These are phyloP conservation scores for Tripidium arundinaceum DNA, from an alignment of 202 grass and related monocot genomes.

Conservation along the genomic window DNA sequence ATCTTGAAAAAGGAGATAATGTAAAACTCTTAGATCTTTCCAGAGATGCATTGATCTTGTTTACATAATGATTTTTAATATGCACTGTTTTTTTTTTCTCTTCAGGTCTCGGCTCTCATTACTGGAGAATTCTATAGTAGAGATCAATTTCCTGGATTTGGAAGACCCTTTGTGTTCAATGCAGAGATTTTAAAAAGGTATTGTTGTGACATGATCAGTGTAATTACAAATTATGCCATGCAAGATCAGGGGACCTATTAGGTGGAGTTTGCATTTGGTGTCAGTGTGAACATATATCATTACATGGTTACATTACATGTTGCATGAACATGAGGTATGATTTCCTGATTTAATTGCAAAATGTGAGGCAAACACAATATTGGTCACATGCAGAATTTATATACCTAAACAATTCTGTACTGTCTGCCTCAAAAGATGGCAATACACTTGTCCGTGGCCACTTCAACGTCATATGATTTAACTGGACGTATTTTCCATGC, in stretches of 20 bases:
- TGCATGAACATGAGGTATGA: neutral
- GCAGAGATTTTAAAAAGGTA: constrained; percentile 82
- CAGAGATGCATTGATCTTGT: neutral
- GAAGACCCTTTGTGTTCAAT: constrained; percentile 82
- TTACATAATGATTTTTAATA: neutral
- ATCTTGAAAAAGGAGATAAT: constrained; percentile 76
- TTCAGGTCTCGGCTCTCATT: constrained; percentile 87
- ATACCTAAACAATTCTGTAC: neutral
- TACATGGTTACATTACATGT: neutral
- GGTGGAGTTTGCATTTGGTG: neutral
- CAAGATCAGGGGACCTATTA: neutral
- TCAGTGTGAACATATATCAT: neutral
- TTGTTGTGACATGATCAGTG: neutral
- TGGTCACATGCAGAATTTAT: too few species aligned
- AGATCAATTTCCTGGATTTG: constrained; percentile 96
- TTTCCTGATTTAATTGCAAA: constrained; percentile 4
- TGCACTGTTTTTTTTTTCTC: neutral
- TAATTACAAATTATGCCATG: constrained; percentile 9
- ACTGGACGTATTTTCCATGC: neutral
- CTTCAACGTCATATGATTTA: neutral
- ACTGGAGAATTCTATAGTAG: constrained; percentile 91
- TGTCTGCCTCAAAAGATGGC: neutral
- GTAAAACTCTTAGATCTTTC: constrained; percentile 38
- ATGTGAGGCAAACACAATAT: neutral
- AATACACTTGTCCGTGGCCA: neutral